Base-by-base conservation (phyloP, 345 rosid species). In the Hibiscus tridactylites region DNA sequence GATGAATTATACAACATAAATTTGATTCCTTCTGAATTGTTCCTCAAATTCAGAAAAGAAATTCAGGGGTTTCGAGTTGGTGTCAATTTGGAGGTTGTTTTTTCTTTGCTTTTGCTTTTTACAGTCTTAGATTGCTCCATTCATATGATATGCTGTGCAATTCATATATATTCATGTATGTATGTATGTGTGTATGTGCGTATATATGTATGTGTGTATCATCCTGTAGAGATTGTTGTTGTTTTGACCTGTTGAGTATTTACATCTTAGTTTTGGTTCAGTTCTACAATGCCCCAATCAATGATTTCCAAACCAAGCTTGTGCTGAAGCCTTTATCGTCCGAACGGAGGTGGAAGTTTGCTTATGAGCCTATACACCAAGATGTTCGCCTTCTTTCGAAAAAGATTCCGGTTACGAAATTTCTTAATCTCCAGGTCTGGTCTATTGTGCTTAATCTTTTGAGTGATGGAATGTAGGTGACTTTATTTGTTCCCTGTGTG, bases 21-120 rank as follows among this genome's bases (percentile, higher is more conserved):
- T 76, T 80, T 95, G 74, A 76, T 92, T 57, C 99, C 97, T 6
- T 87, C 97, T 8, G 91, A 95, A 82, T 73, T 95, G 74, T 86
- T 90, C 81, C 73, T 95, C 74, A 95, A 92, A 85, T 89, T 95
- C 56, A 85, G 97, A 54, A 95, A 89, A 84, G 92, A 92, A 79
- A 78, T 89, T 61, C 86, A 91, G 76, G 97, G 97, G 6, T 72
- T 91, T 72, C 88, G 97, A 49, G 85, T 91, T 74, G 97, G 97
- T 77, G 85, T 90, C 80, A 91, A 94, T 85, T 80, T 91, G 61
- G 95, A 91, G 97, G 98, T 89, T 29, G 0, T 44, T 13, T 35
- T 56, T 71, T 52, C 19, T 28, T 11, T 59, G 9, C 63, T 11
- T 24, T 24, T 56, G 0, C 6, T 17, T 56, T 21, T 60, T 31